Evolutionary conservation across 805 yeast species (phyloP), one percentile per base, ranked within the genome.

Genomic region (Kuraishia piskuri): DNA sequence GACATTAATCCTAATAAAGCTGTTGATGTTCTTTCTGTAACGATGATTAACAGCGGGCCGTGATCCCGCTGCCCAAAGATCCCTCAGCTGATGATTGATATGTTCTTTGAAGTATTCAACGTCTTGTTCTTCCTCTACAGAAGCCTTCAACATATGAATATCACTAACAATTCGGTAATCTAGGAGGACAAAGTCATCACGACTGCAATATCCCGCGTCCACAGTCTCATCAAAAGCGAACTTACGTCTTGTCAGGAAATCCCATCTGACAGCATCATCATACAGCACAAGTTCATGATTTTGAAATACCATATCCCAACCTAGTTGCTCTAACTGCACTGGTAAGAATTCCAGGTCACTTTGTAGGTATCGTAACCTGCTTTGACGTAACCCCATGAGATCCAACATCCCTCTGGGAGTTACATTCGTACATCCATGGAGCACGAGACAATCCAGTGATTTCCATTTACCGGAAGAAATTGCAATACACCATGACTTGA

Each of bases 401-500:
- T 10, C 17, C 17, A 31, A 12, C 17, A 31, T 10, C 17, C 40
- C 40, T 31, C 40, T 31, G 40, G 17, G 14, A 7, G 40, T 31
- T 7, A 31, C 14, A 31, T 31, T 31, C 17, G 9, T 25, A 17
- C 26, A 22, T 3, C 26, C 24, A 17, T 46, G 9, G 19, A 46
- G 26, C 22, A 3, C 23, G 17, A 31, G 17, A 31, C 40, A 54
- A 26, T 49, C 46, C 46, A 67, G 56, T 3, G 51, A 25, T 4
- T 46, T 52, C 54, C 63, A 53, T 51, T 65, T 65, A 7, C 68
- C 68, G 3, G 57, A n/a, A 19, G 54, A 22, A 48, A 61, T 60
- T 26, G 64, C 58, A 9, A 60, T 62, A 19, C 56, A 53, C 67
- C 69, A 65, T 19, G 58, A 54, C 50, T 59, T 60, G 20, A 64